These are phyloP conservation scores for Oidiodendron maius DNA, from an alignment of 495 filamentous ascomycete species.

Conservation along the genomic window DNA sequence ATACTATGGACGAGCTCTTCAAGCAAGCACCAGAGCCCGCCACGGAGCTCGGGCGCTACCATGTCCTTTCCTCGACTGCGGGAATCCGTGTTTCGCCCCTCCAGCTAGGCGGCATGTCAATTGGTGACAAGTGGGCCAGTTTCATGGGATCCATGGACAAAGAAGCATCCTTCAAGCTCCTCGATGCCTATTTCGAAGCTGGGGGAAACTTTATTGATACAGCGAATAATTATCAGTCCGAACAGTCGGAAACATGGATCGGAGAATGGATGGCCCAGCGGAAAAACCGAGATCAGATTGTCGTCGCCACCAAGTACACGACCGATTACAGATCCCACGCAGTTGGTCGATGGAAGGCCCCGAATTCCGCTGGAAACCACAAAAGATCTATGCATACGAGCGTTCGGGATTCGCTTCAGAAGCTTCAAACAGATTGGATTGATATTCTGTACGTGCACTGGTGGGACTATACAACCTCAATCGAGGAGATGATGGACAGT, in stretches of 20 bases:
- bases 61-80: no score
- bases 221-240: conserved; percentile 58
- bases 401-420: conserved; percentile 49
- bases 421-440: conserved; percentile 59
- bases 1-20: no score
- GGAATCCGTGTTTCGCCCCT: no score
- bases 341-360: conserved; percentile 23
- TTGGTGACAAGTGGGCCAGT: no score
- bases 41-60: no score
- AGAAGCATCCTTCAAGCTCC: conserved; percentile 46
- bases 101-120: no score
- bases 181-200: conserved; percentile 49
- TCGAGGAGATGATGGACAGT: conserved; percentile 55
- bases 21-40: no score
- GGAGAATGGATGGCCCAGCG: conserved; percentile 58
- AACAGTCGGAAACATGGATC: conserved; percentile 56
- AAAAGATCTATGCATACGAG: conserved; percentile 44
- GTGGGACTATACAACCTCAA: conserved; percentile 55
- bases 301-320: conserved; percentile 62
- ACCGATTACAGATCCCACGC: conserved; percentile 18
- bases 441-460: conserved; percentile 60
- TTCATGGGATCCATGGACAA: conserved; percentile 50
- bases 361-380: conserved; percentile 50
- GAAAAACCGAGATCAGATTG: conserved; percentile 50
- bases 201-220: conserved; percentile 74